Evolutionary conservation across 768 basidiomycete genomes (phyloP).

Genomic region (Jaapia argillacea): DNA sequence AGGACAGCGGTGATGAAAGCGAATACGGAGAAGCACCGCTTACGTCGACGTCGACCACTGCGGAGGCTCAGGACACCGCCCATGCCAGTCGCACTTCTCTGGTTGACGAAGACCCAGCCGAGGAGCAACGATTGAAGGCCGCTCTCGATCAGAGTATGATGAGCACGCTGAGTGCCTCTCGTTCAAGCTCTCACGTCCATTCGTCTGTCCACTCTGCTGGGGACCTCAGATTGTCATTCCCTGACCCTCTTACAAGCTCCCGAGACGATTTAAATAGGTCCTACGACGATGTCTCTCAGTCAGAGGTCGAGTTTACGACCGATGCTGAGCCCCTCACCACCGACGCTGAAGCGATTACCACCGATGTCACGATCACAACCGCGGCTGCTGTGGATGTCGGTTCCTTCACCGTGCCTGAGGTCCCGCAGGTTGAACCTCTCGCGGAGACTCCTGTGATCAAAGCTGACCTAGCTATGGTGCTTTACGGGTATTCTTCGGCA

Average conservation of each 20-base stretch:
- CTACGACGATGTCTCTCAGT: constrained; percentile 38
- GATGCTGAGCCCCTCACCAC: constrained; percentile 4
- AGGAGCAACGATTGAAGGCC: constrained; percentile 63
- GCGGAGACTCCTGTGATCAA: constrained; percentile 16
- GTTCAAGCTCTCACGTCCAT: constrained; percentile 51
- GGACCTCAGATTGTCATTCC: constrained; percentile 74
- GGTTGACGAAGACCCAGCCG: constrained; percentile 37
- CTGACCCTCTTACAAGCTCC: constrained; percentile 72
- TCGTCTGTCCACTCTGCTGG: constrained; percentile 36
- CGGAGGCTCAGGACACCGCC: constrained; percentile 1
- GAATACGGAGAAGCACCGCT: neutral
- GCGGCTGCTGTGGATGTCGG: constrained; percentile 27
- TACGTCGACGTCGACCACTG: neutral
- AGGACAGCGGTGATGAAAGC: constrained; percentile 47
- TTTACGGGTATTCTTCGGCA: constrained; percentile 55
- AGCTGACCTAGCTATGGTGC: constrained; percentile 45
- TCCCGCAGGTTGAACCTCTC: constrained; percentile 16
- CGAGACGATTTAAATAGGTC: constrained; percentile 49
- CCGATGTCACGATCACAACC: constrained; percentile 10
- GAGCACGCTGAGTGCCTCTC: constrained; percentile 68
- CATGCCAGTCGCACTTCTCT: constrained; percentile 13
- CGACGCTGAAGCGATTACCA: constrained; percentile 8
- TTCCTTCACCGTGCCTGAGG: constrained; percentile 24
- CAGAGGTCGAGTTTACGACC: constrained; percentile 9
- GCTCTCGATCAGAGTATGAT: constrained; percentile 78